phyloP scores from a whole-genome alignment of 352 stramenopile genomes.

The Globisporangium radiosum region DNA sequence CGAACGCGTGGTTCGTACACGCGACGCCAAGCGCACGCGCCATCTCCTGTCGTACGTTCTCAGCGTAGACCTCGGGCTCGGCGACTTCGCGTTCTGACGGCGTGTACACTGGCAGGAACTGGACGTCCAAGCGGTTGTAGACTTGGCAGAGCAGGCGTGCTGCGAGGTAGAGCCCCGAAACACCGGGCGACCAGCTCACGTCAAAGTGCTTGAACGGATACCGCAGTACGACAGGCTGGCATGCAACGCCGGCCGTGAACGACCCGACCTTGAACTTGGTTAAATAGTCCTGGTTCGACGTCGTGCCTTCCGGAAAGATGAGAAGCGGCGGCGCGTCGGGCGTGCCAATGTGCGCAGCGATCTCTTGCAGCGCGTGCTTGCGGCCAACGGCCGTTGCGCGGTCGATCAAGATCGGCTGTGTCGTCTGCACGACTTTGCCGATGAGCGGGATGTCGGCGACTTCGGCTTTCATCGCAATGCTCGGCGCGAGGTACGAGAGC shows the following conservation, averaged over 20 bases:
- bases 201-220: constrained; percentile 74
- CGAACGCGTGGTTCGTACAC: constrained; percentile 71
- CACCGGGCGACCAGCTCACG: constrained; percentile 56
- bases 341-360: constrained; percentile 42
- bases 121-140: constrained; percentile 56
- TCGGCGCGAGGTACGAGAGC: constrained; percentile 40
- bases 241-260: constrained; percentile 50
- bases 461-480: constrained; percentile 72
- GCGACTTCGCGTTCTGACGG: constrained; percentile 32
- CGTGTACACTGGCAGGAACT: constrained; percentile 49
- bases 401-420: constrained; percentile 62
- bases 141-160: constrained; percentile 66
- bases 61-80: constrained; percentile 45
- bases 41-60: constrained; percentile 56
- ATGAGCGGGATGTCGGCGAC: constrained; percentile 48
- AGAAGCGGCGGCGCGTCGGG: constrained; percentile 45
- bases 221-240: constrained; percentile 49
- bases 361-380: constrained; percentile 52
- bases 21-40: constrained; percentile 33
- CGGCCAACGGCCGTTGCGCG: constrained; percentile 39
- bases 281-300: constrained; percentile 56
- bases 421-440: constrained; percentile 49
- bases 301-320: constrained; percentile 72
- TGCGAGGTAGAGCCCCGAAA: constrained; percentile 46
- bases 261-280: constrained; percentile 76